Conservation (phyloP, 345 rosid genomes). For the Ceriops zippeliana region DNA sequence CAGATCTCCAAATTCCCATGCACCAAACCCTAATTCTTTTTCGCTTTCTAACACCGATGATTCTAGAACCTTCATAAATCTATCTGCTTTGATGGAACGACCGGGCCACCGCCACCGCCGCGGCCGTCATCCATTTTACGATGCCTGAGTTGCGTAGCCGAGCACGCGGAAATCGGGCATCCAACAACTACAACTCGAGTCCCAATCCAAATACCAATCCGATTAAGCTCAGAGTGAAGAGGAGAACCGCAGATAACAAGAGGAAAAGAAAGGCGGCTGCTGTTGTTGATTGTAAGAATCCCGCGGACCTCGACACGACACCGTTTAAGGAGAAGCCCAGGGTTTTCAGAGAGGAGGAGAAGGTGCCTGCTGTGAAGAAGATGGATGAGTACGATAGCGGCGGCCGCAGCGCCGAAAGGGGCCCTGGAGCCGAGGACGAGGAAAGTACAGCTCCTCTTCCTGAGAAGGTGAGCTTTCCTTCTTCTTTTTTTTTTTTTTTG, state of each 20-base stretch:
- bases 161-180: conserved; percentile 38
- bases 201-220: conserved; percentile 25
- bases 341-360: conserved; percentile 32
- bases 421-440: conserved; percentile 69
- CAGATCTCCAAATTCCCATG: conserved; percentile 32
- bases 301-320: conserved; percentile 19
- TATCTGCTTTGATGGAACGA: conserved; percentile 25
- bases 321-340: conserved; percentile 24
- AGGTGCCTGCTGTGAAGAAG: conserved; percentile 17
- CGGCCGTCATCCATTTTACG: conserved; percentile 7
- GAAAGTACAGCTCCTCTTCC: conserved; percentile 87
- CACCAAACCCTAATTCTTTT: conserved; percentile 22
- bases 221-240: conserved; percentile 21
- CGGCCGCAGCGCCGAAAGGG: conserved; percentile 59
- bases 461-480: conserved; percentile 53
- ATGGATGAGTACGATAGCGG: conserved; percentile 80
- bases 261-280: conserved; percentile 20
- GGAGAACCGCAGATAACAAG: conserved; percentile 19
- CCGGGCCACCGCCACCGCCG: neutral
- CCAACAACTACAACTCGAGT: conserved; percentile 22
- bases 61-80: conserved; percentile 43
- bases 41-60: conserved; percentile 10
- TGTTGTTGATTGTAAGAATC: conserved; percentile 14
- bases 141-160: conserved; percentile 57
- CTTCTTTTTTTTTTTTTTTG: neutral